Conservation (phyloP, 2,329 filamentous ascomycete genomes). For the Diaporthe australafricana region DNA sequence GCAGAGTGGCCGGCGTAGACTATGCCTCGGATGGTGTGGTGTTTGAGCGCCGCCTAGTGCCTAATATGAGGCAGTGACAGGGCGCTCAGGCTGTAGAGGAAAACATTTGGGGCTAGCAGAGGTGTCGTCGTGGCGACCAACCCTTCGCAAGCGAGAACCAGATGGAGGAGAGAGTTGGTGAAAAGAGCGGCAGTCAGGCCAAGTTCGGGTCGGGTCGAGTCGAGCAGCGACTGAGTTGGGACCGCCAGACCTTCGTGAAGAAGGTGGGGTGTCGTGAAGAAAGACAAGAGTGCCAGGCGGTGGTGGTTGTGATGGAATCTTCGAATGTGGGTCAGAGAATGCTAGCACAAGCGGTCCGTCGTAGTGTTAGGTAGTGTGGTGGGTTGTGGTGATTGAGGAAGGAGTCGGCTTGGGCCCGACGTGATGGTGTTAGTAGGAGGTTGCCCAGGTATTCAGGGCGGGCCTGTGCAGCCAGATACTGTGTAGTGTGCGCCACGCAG, state of each 20-base stretch:
- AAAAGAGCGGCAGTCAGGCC: background rate
- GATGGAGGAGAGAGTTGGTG: conserved; percentile 9
- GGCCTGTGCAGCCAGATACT: conserved; percentile 9
- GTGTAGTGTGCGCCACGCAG: conserved; percentile 3
- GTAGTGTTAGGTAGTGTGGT: conserved; percentile 19
- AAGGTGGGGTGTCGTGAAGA: conserved; percentile 33
- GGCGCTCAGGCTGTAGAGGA: conserved; percentile 22
- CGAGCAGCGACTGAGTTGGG: background rate
- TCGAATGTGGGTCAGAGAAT: conserved; percentile 34
- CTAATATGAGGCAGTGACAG: conserved; percentile 24
- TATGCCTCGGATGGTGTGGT: background rate
- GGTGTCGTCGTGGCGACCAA: conserved; percentile 28
- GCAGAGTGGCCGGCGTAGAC: background rate
- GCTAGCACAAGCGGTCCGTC: conserved; percentile 14
- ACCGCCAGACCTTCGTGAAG: conserved; percentile 35
- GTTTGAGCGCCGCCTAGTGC: conserved; percentile 28
- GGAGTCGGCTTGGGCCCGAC: conserved; percentile 5
- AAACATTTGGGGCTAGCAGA: conserved; percentile 30
- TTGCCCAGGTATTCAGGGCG: conserved; percentile 7
- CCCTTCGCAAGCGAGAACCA: conserved; percentile 29
- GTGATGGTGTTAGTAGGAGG: conserved; percentile 13
- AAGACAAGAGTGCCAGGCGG: conserved; percentile 18
- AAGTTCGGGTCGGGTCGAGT: background rate
- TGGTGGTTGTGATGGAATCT: conserved; percentile 35
- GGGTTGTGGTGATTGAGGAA: conserved; percentile 25